These are phyloP conservation scores for Leucosporidium yakuticum DNA, from an alignment of 768 basidiomycete species.

Conservation along the genomic window DNA sequence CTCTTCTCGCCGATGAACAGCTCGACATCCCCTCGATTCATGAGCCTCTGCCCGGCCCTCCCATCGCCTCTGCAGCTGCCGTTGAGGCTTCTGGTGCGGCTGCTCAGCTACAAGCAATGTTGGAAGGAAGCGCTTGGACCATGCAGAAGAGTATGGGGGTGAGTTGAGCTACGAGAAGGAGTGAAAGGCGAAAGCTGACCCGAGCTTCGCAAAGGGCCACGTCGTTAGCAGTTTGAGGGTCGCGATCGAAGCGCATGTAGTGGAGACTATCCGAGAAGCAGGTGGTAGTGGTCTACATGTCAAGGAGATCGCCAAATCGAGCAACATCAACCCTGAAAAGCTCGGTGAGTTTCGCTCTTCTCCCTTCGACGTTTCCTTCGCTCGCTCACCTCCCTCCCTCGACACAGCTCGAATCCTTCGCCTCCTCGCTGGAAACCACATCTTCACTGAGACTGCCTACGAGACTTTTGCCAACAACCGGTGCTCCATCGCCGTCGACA, in stretches of 20 bases:
- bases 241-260: constrained; percentile 43
- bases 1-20: too few relatives aligned
- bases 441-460: constrained; percentile 62
- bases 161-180: constrained; percentile 19
- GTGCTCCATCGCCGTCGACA: constrained; percentile 62
- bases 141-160: not conserved
- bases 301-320: constrained; percentile 45
- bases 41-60: constrained; percentile 67
- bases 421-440: constrained; percentile 70
- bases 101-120: not conserved
- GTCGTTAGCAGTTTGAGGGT: constrained; percentile 39
- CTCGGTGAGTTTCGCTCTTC: constrained; percentile 45
- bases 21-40: too few relatives aligned
- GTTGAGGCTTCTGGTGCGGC: constrained; percentile 43
- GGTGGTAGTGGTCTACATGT: constrained; percentile 44
- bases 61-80: constrained; percentile 51
- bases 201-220: constrained; percentile 37
- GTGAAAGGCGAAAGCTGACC: not conserved
- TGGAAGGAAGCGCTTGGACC: not conserved
- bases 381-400: not conserved
- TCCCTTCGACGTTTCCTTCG: constrained; percentile 47
- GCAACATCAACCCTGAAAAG: constrained; percentile 41
- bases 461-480: constrained; percentile 69
- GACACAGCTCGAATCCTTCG: constrained; percentile 62
- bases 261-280: constrained; percentile 48